Evolutionary conservation across 345 rosid genomes (phyloP).

Genomic region (Mallotus nudiflorus): DNA sequence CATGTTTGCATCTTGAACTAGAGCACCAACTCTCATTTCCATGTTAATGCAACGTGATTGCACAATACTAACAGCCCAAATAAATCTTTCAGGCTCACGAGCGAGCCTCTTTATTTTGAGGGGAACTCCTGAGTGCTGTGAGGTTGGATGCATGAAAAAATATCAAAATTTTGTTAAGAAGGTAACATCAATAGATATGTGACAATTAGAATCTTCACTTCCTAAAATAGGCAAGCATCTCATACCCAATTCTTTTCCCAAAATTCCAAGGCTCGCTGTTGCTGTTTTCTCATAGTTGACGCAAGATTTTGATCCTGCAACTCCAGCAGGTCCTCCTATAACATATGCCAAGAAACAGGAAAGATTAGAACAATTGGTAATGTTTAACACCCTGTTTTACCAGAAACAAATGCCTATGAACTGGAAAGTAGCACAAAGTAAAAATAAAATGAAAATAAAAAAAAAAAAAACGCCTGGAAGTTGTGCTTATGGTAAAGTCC

Average conservation of each 20-base stretch:
- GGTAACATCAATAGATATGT: constrained; percentile 1
- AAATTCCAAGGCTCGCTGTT: constrained; percentile 63
- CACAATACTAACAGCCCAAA: constrained; percentile 87
- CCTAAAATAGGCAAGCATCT: constrained; percentile 10
- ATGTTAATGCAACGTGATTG: constrained; percentile 79
- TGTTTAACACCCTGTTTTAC: background rate
- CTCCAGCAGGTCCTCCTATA: constrained; percentile 76
- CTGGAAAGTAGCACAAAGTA: background rate
- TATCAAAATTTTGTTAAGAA: constrained; percentile 16
- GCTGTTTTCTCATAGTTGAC: constrained; percentile 72
- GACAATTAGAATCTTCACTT: constrained; percentile 7
- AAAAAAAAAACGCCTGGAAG: background rate
- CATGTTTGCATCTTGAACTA: constrained; percentile 87
- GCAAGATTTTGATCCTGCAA: constrained; percentile 84
- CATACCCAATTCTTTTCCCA: constrained; percentile 94
- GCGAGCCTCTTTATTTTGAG: constrained; percentile 91
- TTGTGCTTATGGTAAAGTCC: background rate
- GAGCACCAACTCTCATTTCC: constrained; percentile 81
- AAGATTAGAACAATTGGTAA: constrained; percentile 10
- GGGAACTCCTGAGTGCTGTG: constrained; percentile 77
- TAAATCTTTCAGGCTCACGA: constrained; percentile 71
- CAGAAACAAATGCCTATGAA: background rate
- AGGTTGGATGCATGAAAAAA: constrained; percentile 15
- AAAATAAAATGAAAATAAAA: background rate
- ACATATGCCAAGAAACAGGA: constrained; percentile 14